These are phyloP conservation scores for Davidsoniella virescens DNA, from an alignment of 2,329 filamentous ascomycete genomes.

Conservation along the genomic window DNA sequence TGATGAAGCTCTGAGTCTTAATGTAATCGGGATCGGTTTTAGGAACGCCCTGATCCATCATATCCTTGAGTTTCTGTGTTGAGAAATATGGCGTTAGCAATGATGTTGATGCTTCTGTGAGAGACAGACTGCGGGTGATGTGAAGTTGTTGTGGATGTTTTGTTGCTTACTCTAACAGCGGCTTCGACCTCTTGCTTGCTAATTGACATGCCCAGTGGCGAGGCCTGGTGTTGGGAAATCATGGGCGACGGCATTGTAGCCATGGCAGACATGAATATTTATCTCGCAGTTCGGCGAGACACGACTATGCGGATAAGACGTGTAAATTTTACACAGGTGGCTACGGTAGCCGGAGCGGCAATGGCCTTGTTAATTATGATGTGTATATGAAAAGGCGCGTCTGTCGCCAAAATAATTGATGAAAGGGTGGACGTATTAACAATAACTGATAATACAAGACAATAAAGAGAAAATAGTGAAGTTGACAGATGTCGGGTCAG, in stretches of 20 bases:
- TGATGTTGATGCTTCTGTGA: not conserved
- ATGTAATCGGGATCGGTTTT: constrained; percentile 74
- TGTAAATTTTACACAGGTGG: too few relatives aligned
- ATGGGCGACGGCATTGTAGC: constrained; percentile 13
- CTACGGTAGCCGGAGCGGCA: too few relatives aligned
- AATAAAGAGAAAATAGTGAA: not conserved
- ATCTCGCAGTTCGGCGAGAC: not conserved
- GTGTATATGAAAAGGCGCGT: not conserved
- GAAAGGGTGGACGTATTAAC: not conserved
- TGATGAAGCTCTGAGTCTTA: constrained; percentile 62
- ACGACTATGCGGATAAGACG: too few relatives aligned
- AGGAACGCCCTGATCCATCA: constrained; percentile 73
- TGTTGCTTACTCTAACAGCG: constrained; percentile 8
- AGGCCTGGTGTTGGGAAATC: constrained; percentile 9
- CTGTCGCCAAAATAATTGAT: not conserved
- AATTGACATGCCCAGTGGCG: constrained; percentile 3
- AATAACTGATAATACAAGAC: not conserved
- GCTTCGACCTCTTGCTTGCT: constrained; percentile 11
- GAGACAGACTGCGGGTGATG: not conserved
- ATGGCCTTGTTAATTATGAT: not conserved
- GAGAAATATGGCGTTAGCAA: not conserved
- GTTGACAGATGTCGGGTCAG: not conserved
- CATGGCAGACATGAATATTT: constrained; percentile 4
- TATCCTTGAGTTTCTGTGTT: constrained; percentile 64
- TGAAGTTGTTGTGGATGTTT: not conserved